Evolutionary conservation across 23 red algal species (phyloP), one percentile per base, ranked within the genome.

Genomic region (Cyanidium caldarium): DNA sequence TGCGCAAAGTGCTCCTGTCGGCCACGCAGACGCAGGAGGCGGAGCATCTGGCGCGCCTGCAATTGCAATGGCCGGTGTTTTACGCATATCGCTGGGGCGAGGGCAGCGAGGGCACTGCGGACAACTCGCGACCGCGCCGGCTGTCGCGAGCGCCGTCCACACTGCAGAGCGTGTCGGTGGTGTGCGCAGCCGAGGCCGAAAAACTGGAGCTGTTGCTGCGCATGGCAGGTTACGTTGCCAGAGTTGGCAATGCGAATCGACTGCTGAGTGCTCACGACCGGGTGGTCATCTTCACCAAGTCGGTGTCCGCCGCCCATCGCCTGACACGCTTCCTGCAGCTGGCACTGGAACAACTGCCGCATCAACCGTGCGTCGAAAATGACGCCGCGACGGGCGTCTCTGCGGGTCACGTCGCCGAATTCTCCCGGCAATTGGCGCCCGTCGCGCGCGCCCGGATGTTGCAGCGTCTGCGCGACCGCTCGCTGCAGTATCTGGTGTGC

Each of bases 21-120:
- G 87, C 87, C 15, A 94, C 87, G 25, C 87, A 94, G 38, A 78
- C 87, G 1, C 44, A 39, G 34, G 79, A 94, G 20, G 80, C 87
- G 17, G 72, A 39, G 58, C 57, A 72, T 10, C 26, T 94, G 41
- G 45, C 76, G 36, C 40, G 42, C 15, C 76, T 94, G 31, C 75
- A 70, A 21, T 43, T 94, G 61, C 51, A 72, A 5, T 15, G 70
- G 42, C 77, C 85, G 0, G 42, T 45, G 0, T 45, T 29, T 20
- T 81, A 73, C 21, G 33, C 31, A 28, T 61, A 25, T 61, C 51
- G 31, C 13, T 16, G n/a, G 51, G 19, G n/a, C 7, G 21, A 5
- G 10, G 10, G 5, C 5, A 5, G 23, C 23, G 10, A 10, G 19
- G 7, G 10, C 13, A 16, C 19, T 14, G n/a, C 13, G 31, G 7